Percentiles rank a stretch among this genome's conserved stretches.
These are phyloP conservation scores for Phytophthora sojae DNA, from an alignment of 352 stramenopile genomes.

Conservation along the genomic window DNA sequence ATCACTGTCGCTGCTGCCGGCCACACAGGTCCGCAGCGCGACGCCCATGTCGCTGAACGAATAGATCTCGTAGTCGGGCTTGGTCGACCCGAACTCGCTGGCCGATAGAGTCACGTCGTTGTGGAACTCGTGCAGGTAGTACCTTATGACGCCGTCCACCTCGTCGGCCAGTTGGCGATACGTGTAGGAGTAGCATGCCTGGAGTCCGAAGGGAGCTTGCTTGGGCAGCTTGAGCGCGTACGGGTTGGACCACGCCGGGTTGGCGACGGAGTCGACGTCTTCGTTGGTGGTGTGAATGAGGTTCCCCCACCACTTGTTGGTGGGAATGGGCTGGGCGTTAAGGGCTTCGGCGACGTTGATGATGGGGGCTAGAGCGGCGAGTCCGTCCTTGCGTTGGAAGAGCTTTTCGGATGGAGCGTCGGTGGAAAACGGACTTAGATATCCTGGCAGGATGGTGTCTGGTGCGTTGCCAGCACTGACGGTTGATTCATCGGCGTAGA, in stretches of 20 bases:
- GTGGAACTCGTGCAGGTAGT: constrained; percentile 56
- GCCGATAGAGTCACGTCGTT: constrained; percentile 66
- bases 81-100: constrained; percentile 42
- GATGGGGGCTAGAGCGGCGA: constrained; percentile 52
- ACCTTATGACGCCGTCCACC: constrained; percentile 51
- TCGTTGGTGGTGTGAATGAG: constrained; percentile 61
- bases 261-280: constrained; percentile 43
- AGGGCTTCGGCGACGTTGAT: constrained; percentile 48
- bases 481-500: too few relatives aligned
- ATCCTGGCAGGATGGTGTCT: too few relatives aligned
- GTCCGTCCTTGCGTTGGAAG: constrained; percentile 49
- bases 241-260: constrained; percentile 64
- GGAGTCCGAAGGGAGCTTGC: constrained; percentile 45
- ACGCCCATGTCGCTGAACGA: constrained; percentile 64
- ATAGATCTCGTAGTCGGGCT: constrained; percentile 57
- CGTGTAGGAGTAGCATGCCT: constrained; percentile 58
- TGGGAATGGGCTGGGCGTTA: constrained; percentile 54
- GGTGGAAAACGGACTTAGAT: too few relatives aligned
- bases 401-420: constrained; percentile 41
- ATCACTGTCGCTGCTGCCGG: constrained; percentile 20
- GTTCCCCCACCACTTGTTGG: constrained; percentile 79
- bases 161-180: constrained; percentile 45
- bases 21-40: constrained; percentile 48
- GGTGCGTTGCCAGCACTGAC: too few relatives aligned
- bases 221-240: constrained; percentile 57